Conservation (phyloP, 2,329 filamentous ascomycete species). For the Fusarium mexicanum region DNA sequence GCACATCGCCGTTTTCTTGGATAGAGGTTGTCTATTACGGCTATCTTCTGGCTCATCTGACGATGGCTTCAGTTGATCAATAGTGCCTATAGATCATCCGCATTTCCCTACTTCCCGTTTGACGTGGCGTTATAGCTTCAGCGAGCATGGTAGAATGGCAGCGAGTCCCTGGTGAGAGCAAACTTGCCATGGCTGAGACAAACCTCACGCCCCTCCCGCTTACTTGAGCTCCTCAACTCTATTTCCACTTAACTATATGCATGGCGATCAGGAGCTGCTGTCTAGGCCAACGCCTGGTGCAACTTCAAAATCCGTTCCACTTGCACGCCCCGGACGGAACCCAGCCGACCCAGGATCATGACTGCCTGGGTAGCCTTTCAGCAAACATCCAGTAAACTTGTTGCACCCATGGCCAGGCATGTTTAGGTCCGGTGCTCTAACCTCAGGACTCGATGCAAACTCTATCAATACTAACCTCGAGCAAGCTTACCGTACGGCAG, state of each 20-base stretch:
- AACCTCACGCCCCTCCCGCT: slow-evolving; percentile 11
- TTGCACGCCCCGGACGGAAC: background rate
- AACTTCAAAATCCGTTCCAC: background rate
- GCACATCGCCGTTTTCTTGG: background rate
- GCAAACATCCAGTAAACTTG: background rate
- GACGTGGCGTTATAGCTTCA: background rate
- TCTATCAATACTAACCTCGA: background rate
- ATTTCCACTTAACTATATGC: background rate
- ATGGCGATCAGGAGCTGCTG: slow-evolving; percentile 4
- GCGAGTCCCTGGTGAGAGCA: background rate
- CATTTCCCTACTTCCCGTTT: background rate
- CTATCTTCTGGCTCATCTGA: background rate
- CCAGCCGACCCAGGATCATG: background rate
- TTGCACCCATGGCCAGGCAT: background rate
- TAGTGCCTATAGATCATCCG: background rate
- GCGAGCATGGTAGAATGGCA: background rate
- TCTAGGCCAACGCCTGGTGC: background rate
- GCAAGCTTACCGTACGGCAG: background rate
- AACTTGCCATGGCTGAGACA: background rate
- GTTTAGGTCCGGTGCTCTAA: background rate
- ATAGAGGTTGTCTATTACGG: background rate
- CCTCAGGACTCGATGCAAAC: background rate
- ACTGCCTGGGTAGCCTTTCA: background rate
- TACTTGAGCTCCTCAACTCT: slow-evolving; percentile 12
- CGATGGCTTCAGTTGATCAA: background rate